These are phyloP conservation scores for Vigna nakashimae DNA, from an alignment of 306 rosid genomes.

Conservation along the genomic window DNA sequence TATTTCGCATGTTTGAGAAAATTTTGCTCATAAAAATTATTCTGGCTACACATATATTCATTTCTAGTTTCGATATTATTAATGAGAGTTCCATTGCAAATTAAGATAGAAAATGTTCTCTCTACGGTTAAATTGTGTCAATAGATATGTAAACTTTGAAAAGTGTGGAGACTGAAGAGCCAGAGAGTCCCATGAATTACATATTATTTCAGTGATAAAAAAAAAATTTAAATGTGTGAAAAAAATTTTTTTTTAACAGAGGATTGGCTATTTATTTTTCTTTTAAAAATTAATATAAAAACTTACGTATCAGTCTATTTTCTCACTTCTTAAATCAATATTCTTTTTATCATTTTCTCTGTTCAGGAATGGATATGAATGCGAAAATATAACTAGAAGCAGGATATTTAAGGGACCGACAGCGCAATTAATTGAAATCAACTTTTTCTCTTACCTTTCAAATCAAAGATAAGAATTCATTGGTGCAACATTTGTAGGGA, in stretches of 20 bases:
- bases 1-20: too few relatives aligned
- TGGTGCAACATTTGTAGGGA: conserved; percentile 51
- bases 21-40: too few relatives aligned
- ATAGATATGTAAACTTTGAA: too few relatives aligned
- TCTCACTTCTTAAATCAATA: background rate
- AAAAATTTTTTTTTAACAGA: too few relatives aligned
- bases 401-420: conserved; percentile 43
- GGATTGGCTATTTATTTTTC: too few relatives aligned
- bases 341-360: background rate
- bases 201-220: too few relatives aligned
- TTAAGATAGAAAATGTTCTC: background rate
- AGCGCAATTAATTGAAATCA: conserved; percentile 42
- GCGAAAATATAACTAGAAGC: background rate
- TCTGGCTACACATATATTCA: background rate
- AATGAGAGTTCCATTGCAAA: background rate
- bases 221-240: too few relatives aligned
- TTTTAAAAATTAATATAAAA: background rate
- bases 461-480: conserved; percentile 49
- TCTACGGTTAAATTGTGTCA: too few relatives aligned
- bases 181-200: too few relatives aligned
- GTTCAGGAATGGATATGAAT: background rate
- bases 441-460: conserved; percentile 45
- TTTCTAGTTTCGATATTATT: background rate
- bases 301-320: background rate
- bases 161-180: too few relatives aligned